Evolutionary conservation across 192 early-diverging fungal species (phyloP), one percentile per base, ranked within the genome.

Genomic region (Phycomyces nitens): DNA sequence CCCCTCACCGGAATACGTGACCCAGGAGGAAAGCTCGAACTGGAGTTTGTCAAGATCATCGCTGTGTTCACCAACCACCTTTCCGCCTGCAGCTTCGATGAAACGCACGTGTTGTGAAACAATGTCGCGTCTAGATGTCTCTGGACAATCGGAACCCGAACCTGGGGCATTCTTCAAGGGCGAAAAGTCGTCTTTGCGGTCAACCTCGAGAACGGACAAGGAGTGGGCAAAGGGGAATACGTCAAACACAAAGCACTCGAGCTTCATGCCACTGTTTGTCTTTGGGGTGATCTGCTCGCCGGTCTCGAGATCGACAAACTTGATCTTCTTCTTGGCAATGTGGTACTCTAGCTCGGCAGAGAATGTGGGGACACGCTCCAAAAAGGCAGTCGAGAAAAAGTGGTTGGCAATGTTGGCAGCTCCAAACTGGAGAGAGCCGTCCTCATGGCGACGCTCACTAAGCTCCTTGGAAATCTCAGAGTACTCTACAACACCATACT

Each of bases 171-270:
- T 99, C 86, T 99, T 99, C 53, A 99, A 77, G 18, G 97, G 97
- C 18, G 92, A 93, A 69, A 99, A 99, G 80, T 99, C 95, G 56
- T 99, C 97, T 38, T 83, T 84, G 55, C 97, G 89, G 53, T 89
- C 87, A 41, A 90, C 88, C 72, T 99, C 95, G 44, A 99, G 82
- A 38, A 98, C 94, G 27, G 95, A 93, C 82, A 99, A 83, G 42
- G 78, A 65, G 60, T 96, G 75, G 24, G 89, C 88, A 66, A 87
- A 94, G 23, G 97, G 95, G 76, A 99, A 94, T 11, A 99, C 95
- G 75, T 99, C 97, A 88, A 99, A 99, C 47, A 99, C 95, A 78
- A 99, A 99, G 68, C 94, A 84, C 81, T 99, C 97, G 14, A 99
- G 85, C 80, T 99, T 99, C 86, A 99, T 95, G 52, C 95, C 97